Evolutionary conservation across 2,329 filamentous ascomycete species (phyloP), one percentile per base, ranked within the genome.

Genomic region (Neoarthrinium moseri): DNA sequence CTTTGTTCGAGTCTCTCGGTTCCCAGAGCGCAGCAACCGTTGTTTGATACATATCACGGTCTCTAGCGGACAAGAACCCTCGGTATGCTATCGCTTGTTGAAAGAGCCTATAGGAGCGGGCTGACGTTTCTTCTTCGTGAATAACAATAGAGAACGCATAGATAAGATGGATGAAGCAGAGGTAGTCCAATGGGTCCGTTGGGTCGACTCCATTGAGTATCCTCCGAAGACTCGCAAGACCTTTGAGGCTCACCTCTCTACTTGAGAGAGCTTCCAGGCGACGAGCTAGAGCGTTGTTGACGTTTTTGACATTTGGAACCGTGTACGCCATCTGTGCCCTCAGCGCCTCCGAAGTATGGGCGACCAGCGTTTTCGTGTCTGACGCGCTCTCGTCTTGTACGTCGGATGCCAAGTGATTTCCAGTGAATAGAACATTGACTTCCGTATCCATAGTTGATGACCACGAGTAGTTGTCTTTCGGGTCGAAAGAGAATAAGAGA

Each of bases 111-210:
- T 57, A 61, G 20, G 65, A 69, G 39, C 64, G 66, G 6, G 47
- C 48, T 10, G 55, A 39, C 5, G 69, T 60, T 23, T 70, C 66
- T 41, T 70, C 64, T 53, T 70, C 71, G 44, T 75, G 67, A 5
- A 75, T 55, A 12, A 75, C 64, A 8, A 77, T 52, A 4, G 71
- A 77, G 29, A 80, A 66, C 11, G 75, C 72, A 51, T 78, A 79
- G 20, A 74, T 63, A 17, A 80, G 51, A 45, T 81, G 77, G 24
- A 78, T 56, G 49, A 80, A 73, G 55, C 75, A 80, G 2, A 81
- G 54, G 3, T 70, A 66, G 22, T 75, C 66, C 22, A 74, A 53
- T 4, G 77, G 64, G 1, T 70, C 67, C 3, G 60, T 56, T 1
- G 64, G 58, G 6, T 61, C 58, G n/a, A 55, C 54, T 3, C 70